A percentile compares a stretch with the other conserved stretches of the same genome.
Conservation (phyloP, 441 rosid species). For the Gossypium trilobum region DNA sequence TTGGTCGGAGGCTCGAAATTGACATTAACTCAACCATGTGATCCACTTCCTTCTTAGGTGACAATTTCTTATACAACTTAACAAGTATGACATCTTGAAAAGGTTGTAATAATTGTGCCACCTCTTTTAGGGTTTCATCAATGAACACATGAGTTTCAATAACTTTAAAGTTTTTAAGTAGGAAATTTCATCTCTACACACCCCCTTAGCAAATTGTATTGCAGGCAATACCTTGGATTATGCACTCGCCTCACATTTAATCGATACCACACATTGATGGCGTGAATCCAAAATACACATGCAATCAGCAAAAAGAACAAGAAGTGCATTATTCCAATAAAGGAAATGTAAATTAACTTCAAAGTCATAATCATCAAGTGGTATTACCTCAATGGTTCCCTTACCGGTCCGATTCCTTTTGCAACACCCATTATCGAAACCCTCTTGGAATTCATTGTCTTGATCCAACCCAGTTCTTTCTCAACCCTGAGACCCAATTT, state of each 20-base stretch:
- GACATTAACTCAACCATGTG: neutral
- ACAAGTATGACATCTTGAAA: neutral
- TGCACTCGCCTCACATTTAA: neutral
- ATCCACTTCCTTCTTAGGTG: neutral
- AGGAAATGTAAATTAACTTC: too few species aligned
- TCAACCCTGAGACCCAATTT: too few species aligned
- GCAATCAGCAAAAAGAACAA: neutral
- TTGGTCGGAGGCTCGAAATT: neutral
- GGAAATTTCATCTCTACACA: neutral
- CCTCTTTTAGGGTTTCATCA: neutral
- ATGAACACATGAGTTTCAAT: neutral
- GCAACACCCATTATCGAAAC: too few species aligned
- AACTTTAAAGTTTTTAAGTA: neutral
- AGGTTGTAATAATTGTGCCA: neutral
- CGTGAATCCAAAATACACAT: neutral
- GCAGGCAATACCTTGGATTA: neutral
- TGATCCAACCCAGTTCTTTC: too few species aligned
- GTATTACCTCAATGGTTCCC: too few species aligned
- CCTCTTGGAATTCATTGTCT: too few species aligned
- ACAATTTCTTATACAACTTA: neutral
- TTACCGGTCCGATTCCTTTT: too few species aligned
- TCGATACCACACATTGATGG: neutral
- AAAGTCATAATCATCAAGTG: too few species aligned
- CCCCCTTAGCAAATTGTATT: neutral
- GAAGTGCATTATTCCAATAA: too few species aligned